These are phyloP conservation scores for Phalaenopsis hybrid DNA, from an alignment of 116 monocot genomes.

Conservation along the genomic window DNA sequence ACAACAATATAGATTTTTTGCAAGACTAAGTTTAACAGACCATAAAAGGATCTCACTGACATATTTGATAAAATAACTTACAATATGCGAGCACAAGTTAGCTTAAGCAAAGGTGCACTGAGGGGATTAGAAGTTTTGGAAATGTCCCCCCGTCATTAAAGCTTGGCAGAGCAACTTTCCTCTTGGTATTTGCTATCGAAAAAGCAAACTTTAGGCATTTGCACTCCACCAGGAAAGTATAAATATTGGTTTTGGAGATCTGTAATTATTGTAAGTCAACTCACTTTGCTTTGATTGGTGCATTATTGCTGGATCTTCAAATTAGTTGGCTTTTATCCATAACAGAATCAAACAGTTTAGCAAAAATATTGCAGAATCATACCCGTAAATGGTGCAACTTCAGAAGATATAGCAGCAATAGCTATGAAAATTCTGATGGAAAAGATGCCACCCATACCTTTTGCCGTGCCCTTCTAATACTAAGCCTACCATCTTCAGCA, in stretches of 20 bases:
- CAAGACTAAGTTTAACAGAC: neutral
- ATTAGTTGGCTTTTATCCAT: neutral
- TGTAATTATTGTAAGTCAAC: neutral
- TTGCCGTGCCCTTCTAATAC: conserved; percentile 92
- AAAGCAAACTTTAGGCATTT: neutral
- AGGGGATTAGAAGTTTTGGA: neutral
- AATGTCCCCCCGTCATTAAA: neutral
- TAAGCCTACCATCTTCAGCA: conserved; percentile 91
- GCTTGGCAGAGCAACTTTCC: neutral
- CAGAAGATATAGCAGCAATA: neutral
- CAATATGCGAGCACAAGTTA: neutral
- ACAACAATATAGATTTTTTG: neutral
- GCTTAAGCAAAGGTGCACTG: neutral
- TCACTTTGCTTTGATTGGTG: neutral
- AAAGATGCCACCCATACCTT: conserved; percentile 41
- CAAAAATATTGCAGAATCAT: neutral
- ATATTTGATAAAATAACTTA: neutral
- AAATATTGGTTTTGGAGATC: neutral
- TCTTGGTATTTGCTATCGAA: neutral
- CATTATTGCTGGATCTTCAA: neutral
- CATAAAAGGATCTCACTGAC: too few relatives aligned
- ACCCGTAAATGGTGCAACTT: neutral
- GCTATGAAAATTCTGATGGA: neutral
- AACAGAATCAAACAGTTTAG: neutral
- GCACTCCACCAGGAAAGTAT: neutral